Conservation (phyloP, 2,329 filamentous ascomycete species). For the Immersiporthe knoxdaviesiana region DNA sequence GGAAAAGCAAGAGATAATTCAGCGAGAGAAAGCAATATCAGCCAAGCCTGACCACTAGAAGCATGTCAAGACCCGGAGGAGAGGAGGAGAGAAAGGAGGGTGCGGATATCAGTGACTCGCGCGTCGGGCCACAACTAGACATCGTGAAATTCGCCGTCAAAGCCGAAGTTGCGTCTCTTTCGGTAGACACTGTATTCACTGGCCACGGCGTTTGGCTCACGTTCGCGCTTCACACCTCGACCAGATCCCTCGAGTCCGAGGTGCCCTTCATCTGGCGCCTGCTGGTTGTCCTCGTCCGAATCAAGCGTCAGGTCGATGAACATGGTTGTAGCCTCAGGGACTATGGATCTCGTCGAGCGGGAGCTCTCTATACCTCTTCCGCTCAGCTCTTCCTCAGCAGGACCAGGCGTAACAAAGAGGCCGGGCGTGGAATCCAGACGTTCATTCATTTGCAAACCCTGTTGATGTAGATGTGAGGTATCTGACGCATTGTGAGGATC, state of each 20-base stretch:
- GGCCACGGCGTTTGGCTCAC: neutral
- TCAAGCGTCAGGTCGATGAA: neutral
- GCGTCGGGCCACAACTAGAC: neutral
- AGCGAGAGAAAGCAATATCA: neutral
- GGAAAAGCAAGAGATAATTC: too few relatives aligned
- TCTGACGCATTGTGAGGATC: neutral
- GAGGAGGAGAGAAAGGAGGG: neutral
- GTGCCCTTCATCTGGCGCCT: neutral
- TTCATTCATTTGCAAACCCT: too few relatives aligned
- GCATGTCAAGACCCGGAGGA: neutral
- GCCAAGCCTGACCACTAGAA: neutral
- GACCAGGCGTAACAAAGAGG: neutral
- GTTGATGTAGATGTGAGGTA: neutral
- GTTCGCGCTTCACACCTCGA: slow-evolving; percentile 11
- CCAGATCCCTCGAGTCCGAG: neutral
- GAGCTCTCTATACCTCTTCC: neutral
- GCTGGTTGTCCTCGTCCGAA: neutral
- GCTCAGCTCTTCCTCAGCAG: neutral
- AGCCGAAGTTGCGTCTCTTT: neutral
- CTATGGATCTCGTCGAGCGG: neutral
- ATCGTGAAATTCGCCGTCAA: neutral
- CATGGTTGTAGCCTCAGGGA: too few relatives aligned
- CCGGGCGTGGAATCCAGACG: neutral
- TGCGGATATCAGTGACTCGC: neutral
- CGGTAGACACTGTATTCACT: neutral